Evolutionary conservation across 176 grass and related monocot genomes (phyloP).

Genomic region (Otatea glauca): DNA sequence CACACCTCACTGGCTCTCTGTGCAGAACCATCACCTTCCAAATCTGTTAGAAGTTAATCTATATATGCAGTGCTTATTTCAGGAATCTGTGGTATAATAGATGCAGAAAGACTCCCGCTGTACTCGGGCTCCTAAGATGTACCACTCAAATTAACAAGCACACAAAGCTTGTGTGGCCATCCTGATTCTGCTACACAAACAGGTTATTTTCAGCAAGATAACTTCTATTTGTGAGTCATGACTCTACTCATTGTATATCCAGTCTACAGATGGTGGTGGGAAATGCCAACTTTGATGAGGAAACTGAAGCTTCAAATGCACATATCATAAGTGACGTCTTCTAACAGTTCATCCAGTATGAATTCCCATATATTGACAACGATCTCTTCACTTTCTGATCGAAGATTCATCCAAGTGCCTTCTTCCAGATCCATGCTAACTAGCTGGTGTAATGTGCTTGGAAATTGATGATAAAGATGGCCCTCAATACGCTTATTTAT

Average conservation of each 20-base stretch:
- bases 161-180: conserved; percentile 7
- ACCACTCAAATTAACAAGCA: conserved; percentile 24
- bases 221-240: conserved; percentile 31
- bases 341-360: conserved; percentile 56
- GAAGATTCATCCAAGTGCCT: conserved; percentile 58
- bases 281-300: conserved; percentile 13
- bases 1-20: background rate
- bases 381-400: conserved; percentile 32
- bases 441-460: conserved; percentile 55
- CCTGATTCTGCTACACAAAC: conserved; percentile 19
- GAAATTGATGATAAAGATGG: conserved; percentile 39
- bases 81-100: background rate
- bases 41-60: conserved; percentile 25
- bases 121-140: conserved; percentile 10
- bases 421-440: conserved; percentile 44
- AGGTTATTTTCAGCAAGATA: conserved; percentile 24
- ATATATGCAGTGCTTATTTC: background rate
- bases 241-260: background rate
- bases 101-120: background rate
- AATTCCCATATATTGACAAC: conserved; percentile 44
- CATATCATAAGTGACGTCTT: conserved; percentile 51
- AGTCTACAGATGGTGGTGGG: conserved; percentile 18
- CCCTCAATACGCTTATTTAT: conserved; percentile 53
- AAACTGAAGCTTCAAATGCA: conserved; percentile 48
- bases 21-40: background rate